These are phyloP conservation scores for Euptelea pleiosperma DNA, from an alignment of 164 flowering plant genomes.

Conservation along the genomic window DNA sequence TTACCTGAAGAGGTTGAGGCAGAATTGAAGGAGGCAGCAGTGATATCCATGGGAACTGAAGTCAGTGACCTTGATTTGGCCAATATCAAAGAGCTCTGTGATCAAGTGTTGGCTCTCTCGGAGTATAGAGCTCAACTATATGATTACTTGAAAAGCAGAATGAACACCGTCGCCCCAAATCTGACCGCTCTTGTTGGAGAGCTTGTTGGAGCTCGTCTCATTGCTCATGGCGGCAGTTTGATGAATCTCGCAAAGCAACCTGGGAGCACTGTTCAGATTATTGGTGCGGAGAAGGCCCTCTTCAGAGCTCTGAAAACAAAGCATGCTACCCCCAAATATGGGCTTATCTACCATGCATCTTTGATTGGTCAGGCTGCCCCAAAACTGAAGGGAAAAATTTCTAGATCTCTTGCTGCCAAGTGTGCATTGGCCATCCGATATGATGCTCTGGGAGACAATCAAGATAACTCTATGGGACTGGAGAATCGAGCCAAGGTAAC, in stretches of 20 bases:
- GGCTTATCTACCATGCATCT: conserved; percentile 92
- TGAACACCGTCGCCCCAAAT: conserved; percentile 93
- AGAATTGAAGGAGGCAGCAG: conserved; percentile 78
- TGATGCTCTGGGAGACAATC: conserved; percentile 89
- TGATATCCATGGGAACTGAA: conserved; percentile 96
- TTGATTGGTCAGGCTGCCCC: conserved; percentile 94
- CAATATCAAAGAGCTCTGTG: conserved; percentile 79
- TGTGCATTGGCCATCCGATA: conserved; percentile 76
- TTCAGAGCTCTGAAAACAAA: conserved; percentile 94
- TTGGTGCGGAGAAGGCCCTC: conserved; percentile 95
- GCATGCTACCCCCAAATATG: conserved; percentile 93
- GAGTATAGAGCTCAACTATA: conserved; percentile 88
- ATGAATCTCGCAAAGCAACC: conserved; percentile 92
- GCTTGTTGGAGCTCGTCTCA: conserved; percentile 93
- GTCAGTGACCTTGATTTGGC: conserved; percentile 81
- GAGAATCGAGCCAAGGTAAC: conserved; percentile 86
- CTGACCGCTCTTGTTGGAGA: conserved; percentile 89
- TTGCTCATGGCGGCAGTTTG: conserved; percentile 94
- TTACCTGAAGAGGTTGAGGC: conserved; percentile 72
- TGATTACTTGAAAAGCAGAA: conserved; percentile 77
- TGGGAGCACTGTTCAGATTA: conserved; percentile 90
- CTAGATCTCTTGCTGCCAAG: conserved; percentile 91
- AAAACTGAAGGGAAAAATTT: conserved; percentile 80
- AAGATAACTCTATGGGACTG: conserved; percentile 76
- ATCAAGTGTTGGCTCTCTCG: conserved; percentile 74